phyloP scores from a whole-genome alignment of 352 stramenopile species.

The Pythium graminicola region DNA sequence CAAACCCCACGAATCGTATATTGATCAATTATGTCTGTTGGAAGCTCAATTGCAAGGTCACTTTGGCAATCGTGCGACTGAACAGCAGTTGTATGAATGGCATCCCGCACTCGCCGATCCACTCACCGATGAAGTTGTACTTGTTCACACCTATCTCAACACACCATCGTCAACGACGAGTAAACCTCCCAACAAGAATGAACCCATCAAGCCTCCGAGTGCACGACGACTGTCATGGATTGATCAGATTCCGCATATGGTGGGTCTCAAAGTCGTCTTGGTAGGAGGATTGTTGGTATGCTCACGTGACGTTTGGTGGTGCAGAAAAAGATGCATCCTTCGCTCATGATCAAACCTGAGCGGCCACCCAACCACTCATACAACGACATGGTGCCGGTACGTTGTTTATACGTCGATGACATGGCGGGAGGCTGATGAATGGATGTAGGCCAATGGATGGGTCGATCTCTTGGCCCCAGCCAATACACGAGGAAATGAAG shows the following conservation, averaged over 20 bases:
- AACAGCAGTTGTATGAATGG: slow-evolving; percentile 75
- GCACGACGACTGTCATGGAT: slow-evolving; percentile 57
- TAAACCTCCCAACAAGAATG: slow-evolving; percentile 16
- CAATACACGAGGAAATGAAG: not conserved
- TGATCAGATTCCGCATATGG: slow-evolving; percentile 56
- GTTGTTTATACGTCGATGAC: slow-evolving; percentile 7
- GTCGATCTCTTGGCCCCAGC: slow-evolving; percentile 33
- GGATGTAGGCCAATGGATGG: slow-evolving; percentile 56
- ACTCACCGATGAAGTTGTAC: slow-evolving; percentile 59
- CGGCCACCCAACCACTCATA: slow-evolving; percentile 72
- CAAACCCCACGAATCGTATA: slow-evolving; percentile 70
- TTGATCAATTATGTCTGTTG: slow-evolving; percentile 62
- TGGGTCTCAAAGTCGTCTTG: slow-evolving; percentile 10
- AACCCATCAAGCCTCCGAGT: slow-evolving; percentile 20
- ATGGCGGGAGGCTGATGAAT: not conserved
- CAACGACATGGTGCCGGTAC: slow-evolving; percentile 62
- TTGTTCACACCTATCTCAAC: slow-evolving; percentile 79
- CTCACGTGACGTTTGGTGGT: too few species aligned
- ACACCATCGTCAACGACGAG: slow-evolving; percentile 19
- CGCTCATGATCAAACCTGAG: slow-evolving; percentile 50
- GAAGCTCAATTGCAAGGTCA: slow-evolving; percentile 58
- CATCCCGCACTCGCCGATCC: slow-evolving; percentile 32
- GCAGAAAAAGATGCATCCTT: slow-evolving; percentile 52
- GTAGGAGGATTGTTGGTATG: not conserved
- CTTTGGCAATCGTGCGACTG: slow-evolving; percentile 33